Evolutionary conservation across 108 stramenopile genomes (phyloP).

Genomic region (Cylindrotheca fusiformis): DNA sequence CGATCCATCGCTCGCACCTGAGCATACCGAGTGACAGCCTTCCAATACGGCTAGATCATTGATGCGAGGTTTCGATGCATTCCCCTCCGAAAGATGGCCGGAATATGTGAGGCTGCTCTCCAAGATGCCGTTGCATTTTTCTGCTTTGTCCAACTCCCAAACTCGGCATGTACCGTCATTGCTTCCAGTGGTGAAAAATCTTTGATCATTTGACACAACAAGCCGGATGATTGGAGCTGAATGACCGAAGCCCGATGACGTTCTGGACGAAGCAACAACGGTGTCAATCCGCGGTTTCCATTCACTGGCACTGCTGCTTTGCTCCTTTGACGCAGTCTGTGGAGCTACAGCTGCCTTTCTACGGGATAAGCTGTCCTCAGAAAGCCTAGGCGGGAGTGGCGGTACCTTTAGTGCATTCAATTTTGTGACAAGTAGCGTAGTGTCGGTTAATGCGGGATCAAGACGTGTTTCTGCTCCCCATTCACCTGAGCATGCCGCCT

Average conservation of each 20-base stretch:
- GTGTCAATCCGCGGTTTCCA: slow-evolving; percentile 58
- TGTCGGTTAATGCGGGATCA: slow-evolving; percentile 63
- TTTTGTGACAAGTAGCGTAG: slow-evolving; percentile 55
- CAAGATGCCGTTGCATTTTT: slow-evolving; percentile 70
- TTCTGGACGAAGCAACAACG: slow-evolving; percentile 63
- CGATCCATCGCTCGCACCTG: slow-evolving; percentile 83
- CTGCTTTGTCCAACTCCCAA: slow-evolving; percentile 85
- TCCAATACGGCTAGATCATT: slow-evolving; percentile 90
- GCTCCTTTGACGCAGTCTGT: slow-evolving; percentile 13
- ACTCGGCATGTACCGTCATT: slow-evolving; percentile 91
- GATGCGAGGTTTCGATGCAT: slow-evolving; percentile 34
- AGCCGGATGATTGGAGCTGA: slow-evolving; percentile 82
- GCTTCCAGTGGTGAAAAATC: slow-evolving; percentile 90
- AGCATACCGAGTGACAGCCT: slow-evolving; percentile 86
- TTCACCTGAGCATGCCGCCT: slow-evolving; percentile 66
- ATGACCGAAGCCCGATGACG: slow-evolving; percentile 64
- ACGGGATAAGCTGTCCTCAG: slow-evolving; percentile 20
- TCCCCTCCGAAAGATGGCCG: slow-evolving; percentile 42
- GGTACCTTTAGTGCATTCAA: slow-evolving; percentile 72
- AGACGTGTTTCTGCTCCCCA: slow-evolving; percentile 74
- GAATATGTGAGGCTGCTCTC: slow-evolving; percentile 82
- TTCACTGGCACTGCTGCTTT: slow-evolving; percentile 3
- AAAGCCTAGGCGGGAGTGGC: slow-evolving; percentile 63
- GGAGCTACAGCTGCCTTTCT: slow-evolving; percentile 4
- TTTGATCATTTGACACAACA: slow-evolving; percentile 85